Percentiles rank a stretch among this genome's conserved stretches.
Evolutionary conservation across 1,139 yeast species (phyloP).

Genomic region (Sugiyamaella novakii): DNA sequence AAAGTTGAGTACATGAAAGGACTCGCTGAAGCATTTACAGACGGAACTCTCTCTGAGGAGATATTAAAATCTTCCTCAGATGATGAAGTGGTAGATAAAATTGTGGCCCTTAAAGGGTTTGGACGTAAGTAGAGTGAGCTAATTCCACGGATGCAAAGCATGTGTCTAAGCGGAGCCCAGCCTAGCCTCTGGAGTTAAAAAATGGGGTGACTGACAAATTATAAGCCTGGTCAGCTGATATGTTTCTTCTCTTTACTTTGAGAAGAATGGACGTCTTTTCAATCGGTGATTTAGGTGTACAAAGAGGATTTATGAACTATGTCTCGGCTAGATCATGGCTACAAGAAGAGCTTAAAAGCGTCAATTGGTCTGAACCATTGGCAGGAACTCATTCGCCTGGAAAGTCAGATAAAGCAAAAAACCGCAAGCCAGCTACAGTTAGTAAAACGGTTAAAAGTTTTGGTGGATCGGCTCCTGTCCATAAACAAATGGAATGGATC

Average conservation of each 20-base stretch:
- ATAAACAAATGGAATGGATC: slow-evolving; percentile 47
- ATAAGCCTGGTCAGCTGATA: slow-evolving; percentile 82
- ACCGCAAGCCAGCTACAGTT: slow-evolving; percentile 34
- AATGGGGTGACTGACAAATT: not conserved
- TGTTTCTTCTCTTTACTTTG: slow-evolving; percentile 77
- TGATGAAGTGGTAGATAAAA: slow-evolving; percentile 56
- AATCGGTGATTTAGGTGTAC: slow-evolving; percentile 79
- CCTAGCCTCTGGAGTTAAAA: slow-evolving; percentile 6
- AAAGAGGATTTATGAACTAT: slow-evolving; percentile 74
- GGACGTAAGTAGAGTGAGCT: slow-evolving; percentile 48
- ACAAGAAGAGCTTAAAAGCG: slow-evolving; percentile 47
- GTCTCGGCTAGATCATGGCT: slow-evolving; percentile 58
- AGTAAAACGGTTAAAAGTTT: slow-evolving; percentile 40
- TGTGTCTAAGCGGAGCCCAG: no score
- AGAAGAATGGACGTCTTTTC: slow-evolving; percentile 71
- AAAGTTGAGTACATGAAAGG: slow-evolving; percentile 67
- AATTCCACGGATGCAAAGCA: not conserved
- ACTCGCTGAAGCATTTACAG: slow-evolving; percentile 59
- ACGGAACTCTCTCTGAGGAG: slow-evolving; percentile 47
- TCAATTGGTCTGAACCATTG: slow-evolving; percentile 33
- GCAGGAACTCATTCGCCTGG: slow-evolving; percentile 37
- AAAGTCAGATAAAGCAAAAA: slow-evolving; percentile 36
- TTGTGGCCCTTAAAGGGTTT: slow-evolving; percentile 71
- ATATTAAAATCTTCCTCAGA: slow-evolving; percentile 44
- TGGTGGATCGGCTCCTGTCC: slow-evolving; percentile 39